Evolutionary conservation across 257 asterid species (phyloP).

Genomic region (Mentha longifolia): DNA sequence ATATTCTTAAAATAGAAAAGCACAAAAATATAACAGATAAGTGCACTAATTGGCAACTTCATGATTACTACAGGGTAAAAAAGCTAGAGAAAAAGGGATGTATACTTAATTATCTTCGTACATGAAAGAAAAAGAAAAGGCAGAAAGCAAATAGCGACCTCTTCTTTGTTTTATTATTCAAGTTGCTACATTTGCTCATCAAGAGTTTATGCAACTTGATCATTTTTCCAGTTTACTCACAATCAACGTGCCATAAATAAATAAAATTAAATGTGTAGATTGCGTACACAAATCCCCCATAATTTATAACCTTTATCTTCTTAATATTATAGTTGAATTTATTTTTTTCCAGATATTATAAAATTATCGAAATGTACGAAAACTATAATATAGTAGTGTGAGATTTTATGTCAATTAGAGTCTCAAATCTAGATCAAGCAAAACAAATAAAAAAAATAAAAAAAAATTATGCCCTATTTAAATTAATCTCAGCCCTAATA

Average conservation of each 20-base stretch:
- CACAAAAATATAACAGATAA: background rate
- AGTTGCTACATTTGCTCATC: background rate
- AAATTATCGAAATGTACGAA: background rate
- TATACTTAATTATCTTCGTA: background rate
- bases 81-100: constrained; percentile 4
- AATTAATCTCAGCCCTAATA: constrained; percentile 15
- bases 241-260: background rate
- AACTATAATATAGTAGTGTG: background rate
- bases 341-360: background rate
- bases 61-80: background rate
- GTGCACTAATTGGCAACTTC: background rate
- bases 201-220: background rate
- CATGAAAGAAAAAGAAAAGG: too few relatives aligned
- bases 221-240: background rate
- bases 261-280: background rate
- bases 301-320: background rate
- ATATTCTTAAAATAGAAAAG: background rate
- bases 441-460: background rate
- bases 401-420: background rate
- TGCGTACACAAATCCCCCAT: too few relatives aligned
- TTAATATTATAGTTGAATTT: background rate
- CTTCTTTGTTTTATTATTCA: constrained; percentile 28
- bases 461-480: background rate
- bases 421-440: background rate
- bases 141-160: constrained; percentile 2